These are phyloP conservation scores for Aspergillus proliferans DNA, from an alignment of 2,329 filamentous ascomycete genomes.

Conservation along the genomic window DNA sequence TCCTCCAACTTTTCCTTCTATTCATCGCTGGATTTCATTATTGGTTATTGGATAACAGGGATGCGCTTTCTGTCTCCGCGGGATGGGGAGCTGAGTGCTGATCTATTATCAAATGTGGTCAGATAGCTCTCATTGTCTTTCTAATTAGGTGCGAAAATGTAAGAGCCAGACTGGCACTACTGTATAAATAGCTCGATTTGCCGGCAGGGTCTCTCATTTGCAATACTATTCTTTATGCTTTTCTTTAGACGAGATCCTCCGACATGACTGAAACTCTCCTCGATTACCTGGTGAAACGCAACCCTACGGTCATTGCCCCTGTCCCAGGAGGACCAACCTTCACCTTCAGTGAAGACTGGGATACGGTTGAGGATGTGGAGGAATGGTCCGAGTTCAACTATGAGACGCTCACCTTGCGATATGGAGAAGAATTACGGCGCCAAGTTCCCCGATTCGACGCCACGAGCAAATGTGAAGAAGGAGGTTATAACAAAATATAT, in stretches of 20 bases:
- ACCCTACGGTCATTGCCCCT: background rate
- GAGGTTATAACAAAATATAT: background rate
- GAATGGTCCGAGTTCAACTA: background rate
- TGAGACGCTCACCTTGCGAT: background rate
- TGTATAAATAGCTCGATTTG: background rate
- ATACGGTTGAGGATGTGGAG: background rate
- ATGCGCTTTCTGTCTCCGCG: background rate
- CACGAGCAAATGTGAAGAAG: background rate
- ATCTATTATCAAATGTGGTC: background rate
- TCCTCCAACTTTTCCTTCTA: no score
- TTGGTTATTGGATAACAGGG: background rate
- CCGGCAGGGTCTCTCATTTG: background rate
- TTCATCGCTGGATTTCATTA: background rate
- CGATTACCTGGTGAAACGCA: background rate
- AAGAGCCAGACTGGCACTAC: background rate
- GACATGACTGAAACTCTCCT: background rate
- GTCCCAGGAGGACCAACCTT: background rate
- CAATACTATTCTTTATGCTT: background rate
- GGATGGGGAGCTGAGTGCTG: background rate
- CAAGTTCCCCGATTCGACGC: background rate
- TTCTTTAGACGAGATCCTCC: background rate
- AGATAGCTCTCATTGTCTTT: background rate
- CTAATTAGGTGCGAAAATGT: background rate
- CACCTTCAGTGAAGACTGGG: background rate
- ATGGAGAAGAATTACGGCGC: background rate